These are phyloP conservation scores for Russula foetens DNA, from an alignment of 768 basidiomycete species.

Conservation along the genomic window DNA sequence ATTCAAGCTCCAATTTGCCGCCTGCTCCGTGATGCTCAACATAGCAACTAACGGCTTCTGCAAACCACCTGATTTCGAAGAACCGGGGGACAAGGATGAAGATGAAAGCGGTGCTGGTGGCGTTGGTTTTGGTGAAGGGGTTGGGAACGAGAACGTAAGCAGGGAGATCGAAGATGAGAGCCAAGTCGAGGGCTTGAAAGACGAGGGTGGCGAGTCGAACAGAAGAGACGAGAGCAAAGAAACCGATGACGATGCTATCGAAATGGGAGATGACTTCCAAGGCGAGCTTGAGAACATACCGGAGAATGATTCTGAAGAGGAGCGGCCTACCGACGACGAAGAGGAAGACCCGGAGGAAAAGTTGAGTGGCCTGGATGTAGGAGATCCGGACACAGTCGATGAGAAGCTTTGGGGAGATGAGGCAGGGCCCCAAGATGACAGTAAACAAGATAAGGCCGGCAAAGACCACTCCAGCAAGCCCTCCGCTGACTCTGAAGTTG, in stretches of 20 bases:
- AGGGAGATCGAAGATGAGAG: slow-evolving; percentile 94
- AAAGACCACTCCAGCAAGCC: slow-evolving; percentile 51
- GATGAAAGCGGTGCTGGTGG: slow-evolving; percentile 51
- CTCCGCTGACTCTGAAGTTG: slow-evolving; percentile 53
- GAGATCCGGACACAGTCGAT: slow-evolving; percentile 79
- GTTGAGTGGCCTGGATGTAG: slow-evolving; percentile 70
- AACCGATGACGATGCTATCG: slow-evolving; percentile 65
- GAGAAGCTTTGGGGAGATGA: slow-evolving; percentile 98
- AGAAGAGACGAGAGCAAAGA: slow-evolving; percentile 34
- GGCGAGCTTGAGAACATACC: slow-evolving; percentile 81
- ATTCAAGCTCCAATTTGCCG: slow-evolving; percentile 77
- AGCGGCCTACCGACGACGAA: slow-evolving; percentile 40
- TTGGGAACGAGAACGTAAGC: slow-evolving; percentile 80
- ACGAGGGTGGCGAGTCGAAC: slow-evolving; percentile 34
- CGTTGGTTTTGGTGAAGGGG: slow-evolving; percentile 82
- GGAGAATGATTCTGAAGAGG: slow-evolving; percentile 47
- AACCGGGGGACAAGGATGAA: slow-evolving; percentile 38
- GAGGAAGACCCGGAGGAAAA: slow-evolving; percentile 74
- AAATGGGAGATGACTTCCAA: slow-evolving; percentile 87
- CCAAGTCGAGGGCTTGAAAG: slow-evolving; percentile 89
- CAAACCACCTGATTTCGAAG: slow-evolving; percentile 68
- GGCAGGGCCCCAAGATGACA: slow-evolving; percentile 43
- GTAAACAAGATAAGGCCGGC: slow-evolving; percentile 48
- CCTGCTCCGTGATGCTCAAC: slow-evolving; percentile 64
- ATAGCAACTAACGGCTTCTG: slow-evolving; percentile 89